Conservation (phyloP, 345 rosid species). For the Rhizophora apiculata region DNA sequence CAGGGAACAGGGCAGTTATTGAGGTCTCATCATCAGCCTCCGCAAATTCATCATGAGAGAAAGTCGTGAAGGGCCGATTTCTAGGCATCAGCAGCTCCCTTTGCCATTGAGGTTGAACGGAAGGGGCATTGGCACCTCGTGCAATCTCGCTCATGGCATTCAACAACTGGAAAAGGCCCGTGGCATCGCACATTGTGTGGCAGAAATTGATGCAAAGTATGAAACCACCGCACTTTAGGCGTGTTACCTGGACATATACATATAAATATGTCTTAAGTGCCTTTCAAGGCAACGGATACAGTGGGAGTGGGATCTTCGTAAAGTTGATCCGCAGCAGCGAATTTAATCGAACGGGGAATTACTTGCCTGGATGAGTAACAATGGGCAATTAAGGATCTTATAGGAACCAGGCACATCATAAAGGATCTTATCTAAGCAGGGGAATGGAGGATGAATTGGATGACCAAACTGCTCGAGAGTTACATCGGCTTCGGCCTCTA, state of each 20-base stretch:
- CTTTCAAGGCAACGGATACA: too few relatives aligned
- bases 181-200: constrained; percentile 12
- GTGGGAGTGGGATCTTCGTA: too few relatives aligned
- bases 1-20: too few relatives aligned
- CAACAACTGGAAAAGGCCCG: constrained; percentile 9
- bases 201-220: neutral
- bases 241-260: constrained; percentile 6
- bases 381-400: neutral
- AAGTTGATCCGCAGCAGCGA: too few relatives aligned
- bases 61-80: neutral
- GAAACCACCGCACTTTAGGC: constrained; percentile 17
- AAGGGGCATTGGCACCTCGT: constrained; percentile 5
- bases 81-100: constrained; percentile 5
- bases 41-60: neutral
- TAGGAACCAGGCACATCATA: constrained; percentile 1
- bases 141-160: constrained; percentile 13
- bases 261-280: too few relatives aligned
- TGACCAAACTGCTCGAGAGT: neutral
- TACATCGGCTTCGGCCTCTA: constrained; percentile 14
- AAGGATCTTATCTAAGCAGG: constrained; percentile 4
- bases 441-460: constrained; percentile 9
- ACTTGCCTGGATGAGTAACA: constrained; percentile 14
- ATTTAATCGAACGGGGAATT: neutral
- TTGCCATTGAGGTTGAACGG: constrained; percentile 11
- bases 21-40: neutral